Evolutionary conservation across 805 yeast genomes (phyloP), one percentile per base, ranked within the genome.

Genomic region (Lachancea lanzarotensis): DNA sequence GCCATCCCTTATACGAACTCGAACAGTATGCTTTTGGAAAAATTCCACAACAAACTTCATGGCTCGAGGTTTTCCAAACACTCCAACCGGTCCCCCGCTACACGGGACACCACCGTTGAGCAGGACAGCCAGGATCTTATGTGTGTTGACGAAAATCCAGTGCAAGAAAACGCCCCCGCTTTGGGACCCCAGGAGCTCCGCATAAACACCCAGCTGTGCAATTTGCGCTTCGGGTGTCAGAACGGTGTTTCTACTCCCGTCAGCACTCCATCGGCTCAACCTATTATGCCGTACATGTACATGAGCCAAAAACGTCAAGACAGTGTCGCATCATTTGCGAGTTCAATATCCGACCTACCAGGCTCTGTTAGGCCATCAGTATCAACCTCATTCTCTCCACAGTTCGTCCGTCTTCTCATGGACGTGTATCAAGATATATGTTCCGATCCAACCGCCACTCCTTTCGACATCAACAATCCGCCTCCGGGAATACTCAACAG

Each of bases 401-500:
- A 50, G 5, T 77, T 77, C 50, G 78, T 78, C 51, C 66, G 63
- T 18, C 54, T 74, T 12, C 59, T 81, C 19, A 54, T 71, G 52
- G 69, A 68, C 33, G 66, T 70, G 3, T 80, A 79, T 53, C 75
- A 74, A 42, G 54, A 65, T 8, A 68, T 75, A 45, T 71, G 75
- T 13, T 69, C 69, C 39, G 78, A 74, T 53, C 88, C 89, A 6
- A 75, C 78, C 29, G 68, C 73, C 7, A 82, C 90, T 0, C 90
- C 90, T 0, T 82, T 82, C 56, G 81, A 81, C 50, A 74, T 76
- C 15, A 59, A 69, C 35, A 74, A 75, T 54, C 89, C 88, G 7
- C 88, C 89, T 0, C 72, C 81, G 1, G 88, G 88, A 1, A 72
- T 82, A 3, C 69, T 81, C 17, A 78, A 79, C 35, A 70, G 71